These are phyloP conservation scores for Rhizopogon vesiculosus DNA, from an alignment of 768 basidiomycete genomes.

Conservation along the genomic window DNA sequence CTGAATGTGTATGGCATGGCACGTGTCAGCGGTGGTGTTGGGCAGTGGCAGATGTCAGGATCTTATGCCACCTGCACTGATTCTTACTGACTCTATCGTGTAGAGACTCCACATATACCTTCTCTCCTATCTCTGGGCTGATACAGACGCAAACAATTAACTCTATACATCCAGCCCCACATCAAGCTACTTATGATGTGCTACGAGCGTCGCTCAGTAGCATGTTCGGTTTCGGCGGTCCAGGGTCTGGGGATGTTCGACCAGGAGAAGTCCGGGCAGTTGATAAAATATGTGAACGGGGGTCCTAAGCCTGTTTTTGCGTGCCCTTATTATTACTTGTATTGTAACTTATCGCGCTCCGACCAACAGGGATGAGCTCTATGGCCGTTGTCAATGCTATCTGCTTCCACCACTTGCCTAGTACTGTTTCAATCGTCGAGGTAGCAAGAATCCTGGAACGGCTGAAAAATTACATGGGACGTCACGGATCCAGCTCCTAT, in stretches of 20 bases:
- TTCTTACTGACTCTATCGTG: not conserved
- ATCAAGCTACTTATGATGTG: conserved; percentile 64
- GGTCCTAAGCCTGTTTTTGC: not conserved
- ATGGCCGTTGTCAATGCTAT: not conserved
- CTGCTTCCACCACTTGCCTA: not conserved
- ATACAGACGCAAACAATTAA: conserved; percentile 64
- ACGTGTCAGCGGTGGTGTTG: conserved; percentile 55
- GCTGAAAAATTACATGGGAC: no score
- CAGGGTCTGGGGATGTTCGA: conserved; percentile 9
- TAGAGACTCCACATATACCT: conserved; percentile 70
- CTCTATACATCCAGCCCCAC: conserved; percentile 76
- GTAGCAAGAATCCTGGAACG: no score
- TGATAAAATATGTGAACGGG: not conserved
- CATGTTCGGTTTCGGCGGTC: conserved; percentile 16
- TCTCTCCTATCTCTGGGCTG: conserved; percentile 62
- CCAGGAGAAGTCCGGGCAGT: conserved; percentile 10
- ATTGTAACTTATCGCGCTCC: not conserved
- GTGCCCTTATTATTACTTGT: not conserved
- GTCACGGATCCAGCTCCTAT: no score
- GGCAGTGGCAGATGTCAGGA: conserved; percentile 75
- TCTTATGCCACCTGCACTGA: not conserved
- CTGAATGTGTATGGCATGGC: conserved; percentile 52
- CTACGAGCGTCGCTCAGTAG: conserved; percentile 33
- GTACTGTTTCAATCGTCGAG: not conserved
- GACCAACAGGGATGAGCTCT: not conserved